These are phyloP conservation scores for Plasmodium falciparum DNA, from an alignment of 169 alveolate genomes.

Conservation along the genomic window DNA sequence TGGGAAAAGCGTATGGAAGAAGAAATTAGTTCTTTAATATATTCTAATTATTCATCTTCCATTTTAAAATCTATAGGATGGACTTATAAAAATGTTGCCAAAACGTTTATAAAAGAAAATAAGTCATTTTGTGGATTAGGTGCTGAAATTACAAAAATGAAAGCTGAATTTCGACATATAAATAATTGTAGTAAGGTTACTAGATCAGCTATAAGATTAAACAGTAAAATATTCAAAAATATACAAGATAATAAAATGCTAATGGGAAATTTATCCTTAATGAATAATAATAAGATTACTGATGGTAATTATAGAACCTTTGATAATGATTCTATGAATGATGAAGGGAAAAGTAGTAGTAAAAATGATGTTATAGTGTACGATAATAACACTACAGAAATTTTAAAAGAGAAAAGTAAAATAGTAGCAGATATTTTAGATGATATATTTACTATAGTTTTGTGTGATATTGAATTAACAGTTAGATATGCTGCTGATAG, in stretches of 20 bases:
- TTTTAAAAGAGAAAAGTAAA: constrained; percentile 48
- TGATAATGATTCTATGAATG: neutral
- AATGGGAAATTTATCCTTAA: too few relatives aligned
- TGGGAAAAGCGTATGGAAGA: constrained; percentile 40
- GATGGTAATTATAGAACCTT: neutral
- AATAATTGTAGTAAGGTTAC: neutral
- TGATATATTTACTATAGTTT: constrained; percentile 73
- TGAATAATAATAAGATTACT: too few relatives aligned
- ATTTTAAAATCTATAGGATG: constrained; percentile 84
- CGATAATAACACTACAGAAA: neutral
- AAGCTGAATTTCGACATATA: constrained; percentile 78
- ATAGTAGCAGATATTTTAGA: constrained; percentile 36
- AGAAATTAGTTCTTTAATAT: constrained; percentile 31
- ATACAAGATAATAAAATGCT: neutral
- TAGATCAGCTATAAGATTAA: constrained; percentile 14
- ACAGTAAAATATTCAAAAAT: neutral
- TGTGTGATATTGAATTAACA: constrained; percentile 83
- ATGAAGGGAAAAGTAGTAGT: neutral
- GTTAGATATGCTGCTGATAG: constrained; percentile 81
- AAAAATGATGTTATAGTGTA: too few relatives aligned
- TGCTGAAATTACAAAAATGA: constrained; percentile 77
- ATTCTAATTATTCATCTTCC: constrained; percentile 76
- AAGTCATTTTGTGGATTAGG: constrained; percentile 85
- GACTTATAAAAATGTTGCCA: constrained; percentile 84
- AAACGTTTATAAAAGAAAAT: constrained; percentile 79